Conservation (phyloP, 352 stramenopile genomes). For the Globisporangium alternatum region DNA sequence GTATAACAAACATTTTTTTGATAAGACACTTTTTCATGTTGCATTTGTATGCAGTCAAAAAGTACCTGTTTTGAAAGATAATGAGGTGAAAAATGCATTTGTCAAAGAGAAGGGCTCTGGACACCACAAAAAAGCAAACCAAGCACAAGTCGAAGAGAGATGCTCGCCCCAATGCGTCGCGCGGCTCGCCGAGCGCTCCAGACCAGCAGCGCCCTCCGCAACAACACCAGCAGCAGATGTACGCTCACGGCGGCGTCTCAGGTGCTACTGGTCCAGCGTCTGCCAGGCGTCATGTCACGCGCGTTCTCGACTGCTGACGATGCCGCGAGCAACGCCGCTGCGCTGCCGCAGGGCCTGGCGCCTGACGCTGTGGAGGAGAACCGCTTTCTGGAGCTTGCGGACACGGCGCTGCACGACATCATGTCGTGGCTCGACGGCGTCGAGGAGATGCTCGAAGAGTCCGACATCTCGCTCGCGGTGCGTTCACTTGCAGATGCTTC, state of each 20-base stretch:
- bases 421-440: slow-evolving; percentile 79
- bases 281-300: not conserved
- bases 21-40: too few species aligned
- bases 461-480: slow-evolving; percentile 77
- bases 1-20: too few species aligned
- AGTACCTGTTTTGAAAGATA: too few species aligned
- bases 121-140: slow-evolving; percentile 3
- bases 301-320: slow-evolving; percentile 5
- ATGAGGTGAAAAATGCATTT: too few species aligned
- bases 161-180: slow-evolving; percentile 11
- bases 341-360: not conserved
- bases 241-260: not conserved
- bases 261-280: not conserved
- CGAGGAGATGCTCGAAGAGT: slow-evolving; percentile 84
- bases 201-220: not conserved
- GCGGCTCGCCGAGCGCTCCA: slow-evolving; percentile 8
- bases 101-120: too few species aligned
- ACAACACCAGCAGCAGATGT: not conserved
- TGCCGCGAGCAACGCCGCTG: slow-evolving; percentile 2
- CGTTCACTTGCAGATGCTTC: slow-evolving; percentile 5
- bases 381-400: slow-evolving; percentile 76
- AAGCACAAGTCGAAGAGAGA: not conserved
- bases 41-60: too few species aligned
- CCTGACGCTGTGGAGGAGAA: slow-evolving; percentile 55
- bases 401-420: slow-evolving; percentile 71